Conservation (phyloP, 805 yeast genomes). For the Yarrowia sp. region DNA sequence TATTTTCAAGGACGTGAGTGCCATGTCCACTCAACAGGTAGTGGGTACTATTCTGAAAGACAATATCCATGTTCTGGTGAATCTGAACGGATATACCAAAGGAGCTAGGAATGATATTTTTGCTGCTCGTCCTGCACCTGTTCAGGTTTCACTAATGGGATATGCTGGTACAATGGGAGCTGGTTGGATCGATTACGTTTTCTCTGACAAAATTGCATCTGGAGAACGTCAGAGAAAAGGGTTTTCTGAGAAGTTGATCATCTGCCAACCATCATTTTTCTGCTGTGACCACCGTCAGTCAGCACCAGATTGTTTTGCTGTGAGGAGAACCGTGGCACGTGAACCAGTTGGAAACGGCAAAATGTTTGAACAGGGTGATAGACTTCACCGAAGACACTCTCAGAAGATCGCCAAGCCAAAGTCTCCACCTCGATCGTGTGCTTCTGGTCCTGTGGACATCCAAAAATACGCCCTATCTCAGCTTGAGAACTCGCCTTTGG, state of each 20-base stretch:
- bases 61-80: slow-evolving; percentile 38
- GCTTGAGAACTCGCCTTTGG: not conserved
- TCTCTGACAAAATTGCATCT: slow-evolving; percentile 14
- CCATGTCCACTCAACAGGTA: slow-evolving; percentile 34
- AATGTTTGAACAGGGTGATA: not conserved
- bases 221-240: not conserved
- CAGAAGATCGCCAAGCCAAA: not conserved
- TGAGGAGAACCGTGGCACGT: not conserved
- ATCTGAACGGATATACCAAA: slow-evolving; percentile 40
- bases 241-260: slow-evolving; percentile 37
- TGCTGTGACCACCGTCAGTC: slow-evolving; percentile 41
- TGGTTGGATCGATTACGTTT: slow-evolving; percentile 35
- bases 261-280: slow-evolving; percentile 34
- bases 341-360: not conserved
- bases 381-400: not conserved
- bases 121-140: slow-evolving; percentile 39
- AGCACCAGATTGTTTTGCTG: slow-evolving; percentile 31
- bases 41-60: slow-evolving; percentile 36
- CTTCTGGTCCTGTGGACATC: not conserved
- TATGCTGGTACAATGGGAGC: slow-evolving; percentile 40
- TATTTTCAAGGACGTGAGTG: slow-evolving; percentile 31
- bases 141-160: slow-evolving; percentile 39
- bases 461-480: slow-evolving; percentile 2
- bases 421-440: not conserved
- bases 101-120: slow-evolving; percentile 40